Evolutionary conservation across 257 asterid species (phyloP), one percentile per base, ranked within the genome.

Genomic region (Lycium ferocissimum): DNA sequence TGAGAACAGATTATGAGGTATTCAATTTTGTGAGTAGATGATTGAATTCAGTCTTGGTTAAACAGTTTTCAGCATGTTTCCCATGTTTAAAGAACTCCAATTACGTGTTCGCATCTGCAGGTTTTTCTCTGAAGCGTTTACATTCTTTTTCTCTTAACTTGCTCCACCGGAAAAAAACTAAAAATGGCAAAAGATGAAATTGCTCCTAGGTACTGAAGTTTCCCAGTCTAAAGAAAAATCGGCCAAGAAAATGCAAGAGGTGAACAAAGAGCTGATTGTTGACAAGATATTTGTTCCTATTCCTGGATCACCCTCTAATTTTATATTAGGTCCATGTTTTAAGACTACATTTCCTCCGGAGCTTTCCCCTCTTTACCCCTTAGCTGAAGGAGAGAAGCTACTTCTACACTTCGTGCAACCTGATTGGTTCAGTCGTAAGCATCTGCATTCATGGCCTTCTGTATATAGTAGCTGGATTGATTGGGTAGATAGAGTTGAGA

Each of bases 361-460:
- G 33, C 33, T 26, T 1, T 26, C 33, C 33, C 56, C 67, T 17
- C 79, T n/a, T 71, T 83, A 83, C 58, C 85, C 85, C 7, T 57
- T 83, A 47, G 82, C 81, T 33, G 57, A 83, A 83, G 85, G 82
- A 43, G 85, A 71, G 43, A 83, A 51, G 72, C 72, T 83, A 17
- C 66, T 83, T 63, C 54, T 80, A 35, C 71, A 80, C 47, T 80
- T 56, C 14, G 13, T 9, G 12, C 15, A 57, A 80, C 11, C 38
- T 12, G 83, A 40, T 2, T 56, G 61, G 17, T 6, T 4, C 35
- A 18, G 9, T 7, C 2, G 1, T 26, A 26, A 26, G 33, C n/a
- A n/a, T n/a, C n/a, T n/a, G n/a, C n/a, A n/a, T n/a, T n/a, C n/a
- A n/a, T n/a, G n/a, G n/a, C n/a, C n/a, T n/a, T n/a, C n/a, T n/a